Evolutionary conservation across 495 filamentous ascomycete species (phyloP).

Genomic region (Pseudotulostoma volvatum): DNA sequence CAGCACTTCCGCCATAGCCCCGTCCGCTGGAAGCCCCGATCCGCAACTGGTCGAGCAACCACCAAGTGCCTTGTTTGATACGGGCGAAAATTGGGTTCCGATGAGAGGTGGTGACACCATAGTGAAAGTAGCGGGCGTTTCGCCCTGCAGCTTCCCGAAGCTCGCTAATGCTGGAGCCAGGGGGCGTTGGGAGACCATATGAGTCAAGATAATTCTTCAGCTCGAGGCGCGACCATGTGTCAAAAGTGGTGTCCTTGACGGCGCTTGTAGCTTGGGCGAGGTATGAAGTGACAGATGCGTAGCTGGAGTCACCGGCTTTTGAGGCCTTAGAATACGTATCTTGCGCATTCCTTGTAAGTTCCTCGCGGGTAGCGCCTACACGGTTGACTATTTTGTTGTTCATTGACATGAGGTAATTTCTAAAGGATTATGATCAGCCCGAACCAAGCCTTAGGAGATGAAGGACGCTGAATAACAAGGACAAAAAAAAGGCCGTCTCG

Average conservation of each 20-base stretch:
- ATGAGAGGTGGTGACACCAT: slow-evolving; percentile 48
- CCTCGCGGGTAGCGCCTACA: slow-evolving; percentile 49
- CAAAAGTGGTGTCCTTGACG: slow-evolving; percentile 55
- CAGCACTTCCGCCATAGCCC: slow-evolving; percentile 37
- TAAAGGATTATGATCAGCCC: too few species aligned
- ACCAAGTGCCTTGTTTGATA: slow-evolving; percentile 40
- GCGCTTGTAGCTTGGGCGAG: slow-evolving; percentile 49
- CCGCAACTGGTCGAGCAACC: slow-evolving; percentile 43
- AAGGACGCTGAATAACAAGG: too few species aligned
- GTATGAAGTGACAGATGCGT: slow-evolving; percentile 60
- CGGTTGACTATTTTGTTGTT: slow-evolving; percentile 53
- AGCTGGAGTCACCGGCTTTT: slow-evolving; percentile 45
- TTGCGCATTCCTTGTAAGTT: slow-evolving; percentile 55
- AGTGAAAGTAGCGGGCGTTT: slow-evolving; percentile 60
- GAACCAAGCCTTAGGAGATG: too few species aligned
- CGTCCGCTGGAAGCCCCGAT: slow-evolving; percentile 48
- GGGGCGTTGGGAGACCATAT: slow-evolving; percentile 58
- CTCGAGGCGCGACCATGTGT: slow-evolving; percentile 69
- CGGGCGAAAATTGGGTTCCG: slow-evolving; percentile 48
- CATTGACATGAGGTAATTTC: slow-evolving; percentile 49
- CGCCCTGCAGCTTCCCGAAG: slow-evolving; percentile 51
- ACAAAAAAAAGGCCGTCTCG: slow-evolving; percentile 9
- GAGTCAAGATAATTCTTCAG: slow-evolving; percentile 69
- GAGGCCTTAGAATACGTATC: slow-evolving; percentile 56
- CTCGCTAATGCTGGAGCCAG: slow-evolving; percentile 50